These are phyloP conservation scores for Cystobasidiopsis lactophilus DNA, from an alignment of 768 basidiomycete genomes.

Conservation along the genomic window DNA sequence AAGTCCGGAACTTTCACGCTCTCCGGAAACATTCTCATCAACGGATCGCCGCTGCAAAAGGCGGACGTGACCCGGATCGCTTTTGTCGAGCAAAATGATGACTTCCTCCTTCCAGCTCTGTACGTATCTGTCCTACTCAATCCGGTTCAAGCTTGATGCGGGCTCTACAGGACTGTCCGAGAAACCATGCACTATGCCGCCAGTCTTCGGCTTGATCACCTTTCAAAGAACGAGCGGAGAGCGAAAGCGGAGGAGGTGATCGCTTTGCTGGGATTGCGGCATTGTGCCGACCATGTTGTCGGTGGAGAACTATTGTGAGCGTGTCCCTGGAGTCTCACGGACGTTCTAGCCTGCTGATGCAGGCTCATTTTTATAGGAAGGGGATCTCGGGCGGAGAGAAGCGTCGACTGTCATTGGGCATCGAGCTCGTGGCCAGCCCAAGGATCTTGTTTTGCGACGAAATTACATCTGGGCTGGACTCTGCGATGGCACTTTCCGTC, in stretches of 20 bases:
- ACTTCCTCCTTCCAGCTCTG: slow-evolving; percentile 26
- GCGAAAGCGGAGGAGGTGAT: slow-evolving; percentile 31
- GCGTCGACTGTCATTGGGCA: slow-evolving; percentile 29
- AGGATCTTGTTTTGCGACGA: slow-evolving; percentile 27
- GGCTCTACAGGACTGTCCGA: slow-evolving; percentile 13
- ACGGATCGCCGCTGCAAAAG: not conserved
- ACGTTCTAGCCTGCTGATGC: too few species aligned
- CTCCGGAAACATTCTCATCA: slow-evolving; percentile 25
- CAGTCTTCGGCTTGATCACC: slow-evolving; percentile 24
- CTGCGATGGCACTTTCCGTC: slow-evolving; percentile 30
- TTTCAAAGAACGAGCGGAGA: slow-evolving; percentile 23
- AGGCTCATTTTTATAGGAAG: too few species aligned
- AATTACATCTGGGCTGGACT: slow-evolving; percentile 27
- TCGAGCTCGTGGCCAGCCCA: slow-evolving; percentile 28
- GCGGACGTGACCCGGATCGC: not conserved
- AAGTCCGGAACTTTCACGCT: slow-evolving; percentile 21
- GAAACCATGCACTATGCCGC: slow-evolving; percentile 28
- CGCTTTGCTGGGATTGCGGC: slow-evolving; percentile 30
- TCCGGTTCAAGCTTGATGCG: slow-evolving; percentile 9
- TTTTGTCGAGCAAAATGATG: slow-evolving; percentile 21
- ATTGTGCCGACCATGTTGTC: slow-evolving; percentile 31
- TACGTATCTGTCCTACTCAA: slow-evolving; percentile 14
- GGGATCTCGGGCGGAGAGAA: slow-evolving; percentile 35
- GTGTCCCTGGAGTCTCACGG: too few species aligned
- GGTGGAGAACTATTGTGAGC: slow-evolving; percentile 27